Evolutionary conservation across 352 stramenopile species (phyloP).

Genomic region (Pythium grandisporangium): DNA sequence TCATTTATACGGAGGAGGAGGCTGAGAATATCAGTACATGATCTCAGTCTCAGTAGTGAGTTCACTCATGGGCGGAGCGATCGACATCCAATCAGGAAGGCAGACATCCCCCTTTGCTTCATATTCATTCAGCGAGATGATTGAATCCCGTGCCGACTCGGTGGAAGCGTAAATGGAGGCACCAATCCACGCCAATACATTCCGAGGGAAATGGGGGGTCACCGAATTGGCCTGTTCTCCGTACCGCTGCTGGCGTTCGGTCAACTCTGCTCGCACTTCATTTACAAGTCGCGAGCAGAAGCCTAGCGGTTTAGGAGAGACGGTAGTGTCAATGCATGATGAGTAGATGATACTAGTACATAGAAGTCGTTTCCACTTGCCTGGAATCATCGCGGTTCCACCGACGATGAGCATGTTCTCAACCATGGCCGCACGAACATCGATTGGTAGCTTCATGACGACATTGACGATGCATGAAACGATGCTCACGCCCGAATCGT

Average conservation of each 20-base stretch:
- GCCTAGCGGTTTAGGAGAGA: conserved; percentile 13
- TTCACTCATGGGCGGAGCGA: no score
- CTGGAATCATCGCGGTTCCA: conserved; percentile 69
- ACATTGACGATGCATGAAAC: conserved; percentile 42
- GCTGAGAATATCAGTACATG: no score
- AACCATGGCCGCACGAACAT: conserved; percentile 54
- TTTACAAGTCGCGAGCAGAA: conserved; percentile 39
- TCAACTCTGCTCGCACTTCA: conserved; percentile 29
- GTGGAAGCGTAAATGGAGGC: conserved; percentile 69
- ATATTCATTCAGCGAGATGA: conserved; percentile 54
- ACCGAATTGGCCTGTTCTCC: conserved; percentile 30
- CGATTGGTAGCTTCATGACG: conserved; percentile 46
- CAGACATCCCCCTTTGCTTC: conserved; percentile 12
- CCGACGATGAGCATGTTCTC: conserved; percentile 71
- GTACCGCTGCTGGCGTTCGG: conserved; percentile 27
- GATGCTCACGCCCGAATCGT: conserved; percentile 39
- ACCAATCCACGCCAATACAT: conserved; percentile 70
- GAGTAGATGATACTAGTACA: no score
- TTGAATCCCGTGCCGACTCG: conserved; percentile 22
- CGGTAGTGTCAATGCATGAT: background rate
- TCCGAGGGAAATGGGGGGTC: conserved; percentile 48
- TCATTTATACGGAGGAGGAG: no score
- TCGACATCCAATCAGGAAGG: conserved; percentile 55
- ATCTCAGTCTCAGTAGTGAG: no score
- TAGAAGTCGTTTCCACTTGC: conserved; percentile 14